phyloP scores from a whole-genome alignment of 2,329 filamentous ascomycete genomes.

The Colletotrichum simmondsii region DNA sequence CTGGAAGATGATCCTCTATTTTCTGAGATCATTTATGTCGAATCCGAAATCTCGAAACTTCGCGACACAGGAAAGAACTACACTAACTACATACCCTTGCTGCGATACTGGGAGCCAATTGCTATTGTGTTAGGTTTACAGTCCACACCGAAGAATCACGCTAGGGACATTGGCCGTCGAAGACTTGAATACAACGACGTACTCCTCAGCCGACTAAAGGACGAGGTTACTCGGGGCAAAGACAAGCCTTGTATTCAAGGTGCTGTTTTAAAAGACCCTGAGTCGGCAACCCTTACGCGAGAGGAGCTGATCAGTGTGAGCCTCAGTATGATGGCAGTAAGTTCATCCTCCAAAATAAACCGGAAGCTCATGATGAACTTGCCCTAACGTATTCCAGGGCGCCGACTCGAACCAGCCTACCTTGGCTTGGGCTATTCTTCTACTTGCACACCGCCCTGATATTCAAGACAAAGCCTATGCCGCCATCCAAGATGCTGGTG shows the following conservation, averaged over 20 bases:
- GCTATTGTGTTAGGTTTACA: not conserved
- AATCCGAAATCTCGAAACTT: conserved; percentile 35
- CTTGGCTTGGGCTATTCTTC: conserved; percentile 41
- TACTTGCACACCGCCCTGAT: conserved; percentile 41
- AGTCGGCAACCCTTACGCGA: conserved; percentile 8
- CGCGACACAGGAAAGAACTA: conserved; percentile 13
- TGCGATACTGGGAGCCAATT: conserved; percentile 19
- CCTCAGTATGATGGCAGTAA: conserved; percentile 61
- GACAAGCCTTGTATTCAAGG: conserved; percentile 24
- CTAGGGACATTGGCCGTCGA: not conserved
- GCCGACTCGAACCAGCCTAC: conserved; percentile 43
- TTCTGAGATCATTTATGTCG: conserved; percentile 37
- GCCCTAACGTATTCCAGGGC: conserved; percentile 5
- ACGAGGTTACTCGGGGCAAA: not conserved
- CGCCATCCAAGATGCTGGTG: conserved; percentile 46
- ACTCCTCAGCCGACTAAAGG: not conserved
- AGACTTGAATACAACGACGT: conserved; percentile 12
- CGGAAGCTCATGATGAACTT: not conserved
- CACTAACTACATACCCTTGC: conserved; percentile 9
- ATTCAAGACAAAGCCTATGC: conserved; percentile 41
- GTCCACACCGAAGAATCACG: not conserved
- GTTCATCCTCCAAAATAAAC: not conserved
- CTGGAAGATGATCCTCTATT: conserved; percentile 25
- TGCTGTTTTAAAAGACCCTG: conserved; percentile 10
- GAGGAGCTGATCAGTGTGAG: conserved; percentile 20